Evolutionary conservation across 129 eudicot genomes (phyloP).

Genomic region (Saposhnikovia divaricata): DNA sequence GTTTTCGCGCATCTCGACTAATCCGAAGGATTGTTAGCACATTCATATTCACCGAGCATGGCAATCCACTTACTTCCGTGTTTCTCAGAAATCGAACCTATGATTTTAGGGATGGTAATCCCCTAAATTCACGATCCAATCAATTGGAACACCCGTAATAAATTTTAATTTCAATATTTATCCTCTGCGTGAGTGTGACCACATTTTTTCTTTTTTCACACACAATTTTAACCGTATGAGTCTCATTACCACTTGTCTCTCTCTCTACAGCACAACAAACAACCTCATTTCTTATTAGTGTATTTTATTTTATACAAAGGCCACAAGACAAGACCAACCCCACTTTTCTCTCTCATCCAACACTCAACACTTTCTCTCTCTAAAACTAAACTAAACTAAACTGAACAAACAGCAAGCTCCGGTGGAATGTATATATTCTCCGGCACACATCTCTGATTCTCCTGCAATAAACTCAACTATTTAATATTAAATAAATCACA

Average conservation of each 20-base stretch:
- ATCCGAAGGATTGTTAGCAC: too few relatives aligned
- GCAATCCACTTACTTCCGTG: too few relatives aligned
- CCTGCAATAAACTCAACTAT: neutral
- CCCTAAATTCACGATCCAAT: too few relatives aligned
- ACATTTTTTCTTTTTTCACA: neutral
- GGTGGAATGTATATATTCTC: neutral
- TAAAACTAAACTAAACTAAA: neutral
- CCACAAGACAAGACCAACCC: slow-evolving; percentile 1
- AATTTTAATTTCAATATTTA: too few relatives aligned
- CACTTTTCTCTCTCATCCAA: slow-evolving; percentile 4
- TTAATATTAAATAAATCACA: neutral
- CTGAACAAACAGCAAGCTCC: neutral
- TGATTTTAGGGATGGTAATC: too few relatives aligned
- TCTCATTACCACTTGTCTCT: neutral
- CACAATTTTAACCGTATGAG: neutral
- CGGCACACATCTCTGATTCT: neutral
- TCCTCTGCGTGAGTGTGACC: too few relatives aligned
- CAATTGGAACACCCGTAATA: too few relatives aligned
- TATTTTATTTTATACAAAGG: neutral
- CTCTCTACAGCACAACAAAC: slow-evolving; percentile 1
- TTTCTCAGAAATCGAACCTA: too few relatives aligned
- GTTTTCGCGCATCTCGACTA: too few relatives aligned
- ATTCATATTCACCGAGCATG: too few relatives aligned
- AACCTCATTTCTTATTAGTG: slow-evolving; percentile 15
- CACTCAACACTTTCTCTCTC: slow-evolving; percentile 10